Conservation (phyloP, 2,329 filamentous ascomycete genomes). For the Fusarium sp. region DNA sequence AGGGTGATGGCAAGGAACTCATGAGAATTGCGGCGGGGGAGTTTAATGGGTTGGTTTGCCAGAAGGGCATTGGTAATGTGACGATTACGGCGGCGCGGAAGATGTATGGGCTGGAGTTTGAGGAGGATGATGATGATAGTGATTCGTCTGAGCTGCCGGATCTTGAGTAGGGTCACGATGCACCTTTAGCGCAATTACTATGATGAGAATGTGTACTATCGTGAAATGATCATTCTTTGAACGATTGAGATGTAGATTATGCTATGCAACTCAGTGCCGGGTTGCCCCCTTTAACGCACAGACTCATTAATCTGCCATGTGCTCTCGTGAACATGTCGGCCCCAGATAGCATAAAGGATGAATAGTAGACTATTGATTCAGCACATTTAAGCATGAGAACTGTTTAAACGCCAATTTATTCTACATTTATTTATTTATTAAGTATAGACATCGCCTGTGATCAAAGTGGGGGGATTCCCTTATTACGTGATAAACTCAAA, state of each 20-base stretch:
- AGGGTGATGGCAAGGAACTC: not conserved
- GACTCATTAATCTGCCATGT: no score
- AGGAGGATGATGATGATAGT: not conserved
- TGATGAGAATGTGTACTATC: no score
- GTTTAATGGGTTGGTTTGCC: not conserved
- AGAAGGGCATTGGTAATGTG: not conserved
- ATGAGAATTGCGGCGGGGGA: not conserved
- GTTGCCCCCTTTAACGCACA: rapidly evolving
- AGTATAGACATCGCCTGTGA: no score
- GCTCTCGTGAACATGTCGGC: no score
- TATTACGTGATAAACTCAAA: no score
- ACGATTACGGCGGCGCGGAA: rapidly evolving
- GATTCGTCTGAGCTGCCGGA: not conserved
- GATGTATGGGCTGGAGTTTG: not conserved
- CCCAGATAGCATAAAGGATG: rapidly evolving
- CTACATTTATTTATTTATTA: no score
- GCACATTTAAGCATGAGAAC: rapidly evolving
- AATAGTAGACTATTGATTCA: no score
- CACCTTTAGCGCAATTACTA: no score
- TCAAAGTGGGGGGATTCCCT: no score
- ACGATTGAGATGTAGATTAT: no score
- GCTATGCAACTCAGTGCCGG: no score
- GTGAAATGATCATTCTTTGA: no score
- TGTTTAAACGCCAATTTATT: rapidly evolving
- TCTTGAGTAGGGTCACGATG: not conserved